A percentile compares a stretch with the other conserved stretches of the same genome.
phyloP scores from a whole-genome alignment of 345 rosid species.

The Acer negundo region DNA sequence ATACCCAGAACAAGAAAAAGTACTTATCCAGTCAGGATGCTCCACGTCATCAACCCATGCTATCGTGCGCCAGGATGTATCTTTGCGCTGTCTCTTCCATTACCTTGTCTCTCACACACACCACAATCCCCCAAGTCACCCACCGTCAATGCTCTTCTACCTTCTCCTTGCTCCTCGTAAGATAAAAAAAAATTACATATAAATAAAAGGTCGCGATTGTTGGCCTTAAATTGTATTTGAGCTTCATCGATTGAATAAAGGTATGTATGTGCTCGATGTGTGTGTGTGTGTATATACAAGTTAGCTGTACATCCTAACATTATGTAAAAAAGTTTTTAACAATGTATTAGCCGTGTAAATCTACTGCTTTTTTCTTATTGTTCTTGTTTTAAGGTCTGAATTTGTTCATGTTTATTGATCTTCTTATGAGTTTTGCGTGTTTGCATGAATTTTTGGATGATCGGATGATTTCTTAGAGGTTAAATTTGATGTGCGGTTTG shows the following conservation, averaged over 20 bases:
- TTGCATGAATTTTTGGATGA: conserved; percentile 21
- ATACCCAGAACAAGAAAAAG: not conserved
- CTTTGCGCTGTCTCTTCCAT: not conserved
- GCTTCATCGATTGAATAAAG: not conserved
- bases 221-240: not conserved
- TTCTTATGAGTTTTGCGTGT: conserved; percentile 14
- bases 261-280: not conserved
- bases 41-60: conserved; percentile 9
- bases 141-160: conserved; percentile 26
- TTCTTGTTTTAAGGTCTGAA: conserved; percentile 24
- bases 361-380: conserved; percentile 9
- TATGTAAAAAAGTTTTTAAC: not conserved
- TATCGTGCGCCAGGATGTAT: conserved; percentile 18
- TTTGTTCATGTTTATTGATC: conserved; percentile 18
- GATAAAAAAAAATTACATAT: not conserved
- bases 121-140: conserved; percentile 27
- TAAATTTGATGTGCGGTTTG: not conserved
- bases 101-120: conserved; percentile 13
- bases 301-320: not conserved
- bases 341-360: not conserved
- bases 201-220: not conserved
- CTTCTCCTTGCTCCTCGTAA: conserved; percentile 2
- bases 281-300: no score
- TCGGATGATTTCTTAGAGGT: conserved; percentile 13
- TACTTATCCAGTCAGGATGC: not conserved